These are phyloP conservation scores for Aspergillus alliaceus DNA, from an alignment of 2,329 filamentous ascomycete genomes.

Conservation along the genomic window DNA sequence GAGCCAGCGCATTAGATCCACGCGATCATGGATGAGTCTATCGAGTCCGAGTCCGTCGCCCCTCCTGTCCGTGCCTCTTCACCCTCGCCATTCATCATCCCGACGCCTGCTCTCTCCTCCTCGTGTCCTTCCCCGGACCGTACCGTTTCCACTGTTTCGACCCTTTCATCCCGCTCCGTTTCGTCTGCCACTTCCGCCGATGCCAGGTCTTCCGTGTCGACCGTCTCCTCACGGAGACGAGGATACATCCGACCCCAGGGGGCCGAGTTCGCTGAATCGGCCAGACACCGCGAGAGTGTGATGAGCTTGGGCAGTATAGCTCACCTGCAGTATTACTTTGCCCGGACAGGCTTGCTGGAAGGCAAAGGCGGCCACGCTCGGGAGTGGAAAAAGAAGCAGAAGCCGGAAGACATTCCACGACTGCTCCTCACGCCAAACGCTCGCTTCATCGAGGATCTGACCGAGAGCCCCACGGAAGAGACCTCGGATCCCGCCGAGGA, in stretches of 20 bases:
- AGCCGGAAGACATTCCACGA: conserved; percentile 39
- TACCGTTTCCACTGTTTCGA: conserved; percentile 49
- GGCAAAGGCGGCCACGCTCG: conserved; percentile 87
- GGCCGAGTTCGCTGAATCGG: conserved; percentile 87
- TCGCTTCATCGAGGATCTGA: conserved; percentile 43
- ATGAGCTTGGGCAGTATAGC: conserved; percentile 95
- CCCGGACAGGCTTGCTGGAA: conserved; percentile 86
- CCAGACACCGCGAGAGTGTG: conserved; percentile 87
- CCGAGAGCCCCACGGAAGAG: conserved; percentile 53
- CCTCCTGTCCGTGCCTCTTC: conserved; percentile 35
- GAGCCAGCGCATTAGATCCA: conserved; percentile 9
- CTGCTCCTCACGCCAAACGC: conserved; percentile 41
- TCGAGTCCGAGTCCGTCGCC: conserved; percentile 20
- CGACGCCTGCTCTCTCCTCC: conserved; percentile 45
- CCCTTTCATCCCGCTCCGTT: conserved; percentile 46
- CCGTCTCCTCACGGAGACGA: conserved; percentile 56
- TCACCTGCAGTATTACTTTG: conserved; percentile 98
- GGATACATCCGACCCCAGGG: conserved; percentile 87
- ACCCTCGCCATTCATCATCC: conserved; percentile 41
- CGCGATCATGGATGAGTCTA: conserved; percentile 29
- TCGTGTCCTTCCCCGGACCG: conserved; percentile 45
- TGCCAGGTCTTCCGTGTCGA: conserved; percentile 43
- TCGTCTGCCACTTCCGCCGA: conserved; percentile 45
- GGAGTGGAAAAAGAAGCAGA: conserved; percentile 60
- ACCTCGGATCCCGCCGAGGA: conserved; percentile 45